These are phyloP conservation scores for Boletus tomentosulus DNA, from an alignment of 768 basidiomycete species.

Conservation along the genomic window DNA sequence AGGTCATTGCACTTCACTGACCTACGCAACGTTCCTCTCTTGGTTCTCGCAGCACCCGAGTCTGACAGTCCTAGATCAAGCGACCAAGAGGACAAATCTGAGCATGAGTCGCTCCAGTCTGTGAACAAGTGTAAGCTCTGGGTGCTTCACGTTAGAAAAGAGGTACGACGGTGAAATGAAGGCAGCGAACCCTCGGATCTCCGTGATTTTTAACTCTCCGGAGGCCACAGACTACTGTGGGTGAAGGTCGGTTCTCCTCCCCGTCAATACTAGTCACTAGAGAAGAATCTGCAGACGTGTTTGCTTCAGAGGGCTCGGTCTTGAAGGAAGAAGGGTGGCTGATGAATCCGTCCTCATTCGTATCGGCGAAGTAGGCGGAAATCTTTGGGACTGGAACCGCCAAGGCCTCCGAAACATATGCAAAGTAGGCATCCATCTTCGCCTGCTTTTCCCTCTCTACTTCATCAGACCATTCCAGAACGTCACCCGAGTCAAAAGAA, in stretches of 20 bases:
- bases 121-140: background rate
- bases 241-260: slow-evolving; percentile 2
- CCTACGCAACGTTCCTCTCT: slow-evolving; percentile 6
- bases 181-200: slow-evolving; percentile 4
- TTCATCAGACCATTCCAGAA: slow-evolving; percentile 15
- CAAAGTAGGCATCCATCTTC: slow-evolving; percentile 13
- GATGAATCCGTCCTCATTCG: background rate
- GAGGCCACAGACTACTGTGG: background rate
- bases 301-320: background rate
- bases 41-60: background rate
- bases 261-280: slow-evolving; percentile 1
- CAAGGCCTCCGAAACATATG: slow-evolving; percentile 7
- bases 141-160: background rate
- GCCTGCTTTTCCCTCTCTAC: slow-evolving; percentile 10
- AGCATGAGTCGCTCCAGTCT: background rate
- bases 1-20: slow-evolving; percentile 10
- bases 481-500: slow-evolving; percentile 5
- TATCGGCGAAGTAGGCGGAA: background rate
- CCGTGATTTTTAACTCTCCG: slow-evolving; percentile 2
- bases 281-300: slow-evolving; percentile 8
- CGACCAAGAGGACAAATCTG: slow-evolving; percentile 2
- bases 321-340: slow-evolving; percentile 1
- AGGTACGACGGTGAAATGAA: background rate
- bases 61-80: background rate
- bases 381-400: slow-evolving; percentile 7